Conservation (phyloP, 352 stramenopile genomes). For the Phytopythium sindhum region DNA sequence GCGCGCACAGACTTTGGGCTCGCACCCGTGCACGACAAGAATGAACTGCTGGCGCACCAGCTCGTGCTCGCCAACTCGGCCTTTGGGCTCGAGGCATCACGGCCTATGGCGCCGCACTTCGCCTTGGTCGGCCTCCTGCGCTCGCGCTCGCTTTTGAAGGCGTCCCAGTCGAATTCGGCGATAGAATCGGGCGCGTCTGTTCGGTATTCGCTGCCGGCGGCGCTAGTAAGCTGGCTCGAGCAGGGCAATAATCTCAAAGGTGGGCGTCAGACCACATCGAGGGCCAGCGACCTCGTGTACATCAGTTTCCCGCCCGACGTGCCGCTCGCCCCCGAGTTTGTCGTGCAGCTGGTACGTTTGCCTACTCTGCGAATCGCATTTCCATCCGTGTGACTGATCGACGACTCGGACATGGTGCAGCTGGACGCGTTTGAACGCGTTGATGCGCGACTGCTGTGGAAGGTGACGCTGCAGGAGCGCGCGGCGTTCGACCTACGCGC, state of each 20-base stretch:
- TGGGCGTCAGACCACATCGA: background rate
- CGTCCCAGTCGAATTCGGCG: background rate
- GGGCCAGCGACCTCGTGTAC: slow-evolving; percentile 41
- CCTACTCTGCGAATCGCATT: slow-evolving; percentile 1
- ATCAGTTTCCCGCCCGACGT: slow-evolving; percentile 54
- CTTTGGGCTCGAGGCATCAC: slow-evolving; percentile 78
- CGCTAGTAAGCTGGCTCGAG: slow-evolving; percentile 34
- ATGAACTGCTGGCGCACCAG: slow-evolving; percentile 46
- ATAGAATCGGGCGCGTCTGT: background rate
- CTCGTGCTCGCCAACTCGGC: slow-evolving; percentile 82
- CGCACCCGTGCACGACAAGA: slow-evolving; percentile 38
- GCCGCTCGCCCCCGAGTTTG: slow-evolving; percentile 48
- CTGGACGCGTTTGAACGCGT: slow-evolving; percentile 57
- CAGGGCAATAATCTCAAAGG: background rate
- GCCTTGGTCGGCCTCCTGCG: slow-evolving; percentile 68
- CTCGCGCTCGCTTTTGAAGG: slow-evolving; percentile 13
- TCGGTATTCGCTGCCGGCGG: slow-evolving; percentile 21
- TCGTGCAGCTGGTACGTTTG: slow-evolving; percentile 39
- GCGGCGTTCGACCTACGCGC: slow-evolving; percentile 54
- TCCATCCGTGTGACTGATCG: background rate
- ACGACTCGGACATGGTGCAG: slow-evolving; percentile 10
- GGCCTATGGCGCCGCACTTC: slow-evolving; percentile 73
- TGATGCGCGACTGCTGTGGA: slow-evolving; percentile 53
- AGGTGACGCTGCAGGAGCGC: slow-evolving; percentile 51
- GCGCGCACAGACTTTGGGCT: slow-evolving; percentile 52